Conservation (phyloP, 805 yeast genomes). For the Dipodascus geniculatus region DNA sequence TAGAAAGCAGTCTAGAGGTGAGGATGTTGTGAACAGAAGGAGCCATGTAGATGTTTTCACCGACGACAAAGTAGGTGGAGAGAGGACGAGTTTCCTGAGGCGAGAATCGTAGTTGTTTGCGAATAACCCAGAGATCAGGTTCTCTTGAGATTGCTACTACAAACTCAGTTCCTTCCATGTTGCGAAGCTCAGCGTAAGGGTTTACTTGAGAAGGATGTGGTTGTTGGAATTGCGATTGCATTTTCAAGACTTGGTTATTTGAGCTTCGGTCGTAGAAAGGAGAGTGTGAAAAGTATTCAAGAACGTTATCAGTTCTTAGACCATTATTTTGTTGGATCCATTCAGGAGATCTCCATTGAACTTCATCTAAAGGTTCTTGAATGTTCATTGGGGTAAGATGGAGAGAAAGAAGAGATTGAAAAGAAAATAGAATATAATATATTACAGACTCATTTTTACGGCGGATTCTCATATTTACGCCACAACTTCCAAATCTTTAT, state of each 20-base stretch:
- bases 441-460: too few relatives aligned
- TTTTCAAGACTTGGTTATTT: conserved; percentile 85
- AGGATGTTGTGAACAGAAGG: conserved; percentile 66
- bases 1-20: conserved; percentile 53
- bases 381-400: neutral
- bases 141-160: conserved; percentile 63
- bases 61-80: conserved; percentile 77
- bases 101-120: conserved; percentile 61
- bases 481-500: neutral
- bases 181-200: conserved; percentile 47
- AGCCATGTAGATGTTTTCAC: conserved; percentile 87
- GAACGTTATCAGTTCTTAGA: conserved; percentile 74
- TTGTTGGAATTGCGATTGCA: conserved; percentile 84
- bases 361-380: conserved; percentile 51
- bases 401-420: too few relatives aligned
- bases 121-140: conserved; percentile 86
- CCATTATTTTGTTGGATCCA: conserved; percentile 84
- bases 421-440: too few relatives aligned
- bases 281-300: conserved; percentile 86
- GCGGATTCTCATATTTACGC: too few relatives aligned
- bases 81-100: conserved; percentile 41
- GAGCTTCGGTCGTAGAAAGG: conserved; percentile 93
- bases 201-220: conserved; percentile 27
- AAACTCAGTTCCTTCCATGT: conserved; percentile 81
- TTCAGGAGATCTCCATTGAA: conserved; percentile 96